phyloP scores from a whole-genome alignment of 2,329 filamentous ascomycete genomes.

The Colletotrichum destructivum region DNA sequence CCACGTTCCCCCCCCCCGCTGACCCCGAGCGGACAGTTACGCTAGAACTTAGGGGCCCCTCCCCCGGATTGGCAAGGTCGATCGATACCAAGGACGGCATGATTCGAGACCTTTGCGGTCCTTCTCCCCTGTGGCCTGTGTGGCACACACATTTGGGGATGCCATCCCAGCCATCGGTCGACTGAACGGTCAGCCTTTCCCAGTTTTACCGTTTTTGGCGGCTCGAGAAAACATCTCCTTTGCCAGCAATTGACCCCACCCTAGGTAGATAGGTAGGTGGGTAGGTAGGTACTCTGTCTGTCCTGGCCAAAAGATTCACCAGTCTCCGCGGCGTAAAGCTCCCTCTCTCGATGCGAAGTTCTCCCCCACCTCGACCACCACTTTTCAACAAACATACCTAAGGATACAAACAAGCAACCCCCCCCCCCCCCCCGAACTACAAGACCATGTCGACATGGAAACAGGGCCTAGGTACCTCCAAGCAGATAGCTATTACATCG shows the following conservation, averaged over 20 bases:
- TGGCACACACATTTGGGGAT: neutral
- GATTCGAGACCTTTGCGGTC: constrained; percentile 4
- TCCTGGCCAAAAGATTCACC: neutral
- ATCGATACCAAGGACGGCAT: constrained; percentile 18
- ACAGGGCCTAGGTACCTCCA: neutral
- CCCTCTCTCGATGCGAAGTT: neutral
- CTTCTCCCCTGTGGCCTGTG: constrained; percentile 2
- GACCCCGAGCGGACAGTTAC: neutral
- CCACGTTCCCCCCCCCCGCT: constrained; percentile 1
- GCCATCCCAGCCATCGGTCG: neutral
- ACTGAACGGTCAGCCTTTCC: neutral
- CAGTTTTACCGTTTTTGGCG: neutral
- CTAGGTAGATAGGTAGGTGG: too few species aligned
- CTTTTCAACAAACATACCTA: neutral
- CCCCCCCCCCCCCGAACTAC: neutral
- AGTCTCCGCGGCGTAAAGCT: neutral
- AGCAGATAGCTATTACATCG: neutral
- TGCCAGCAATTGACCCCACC: too few species aligned
- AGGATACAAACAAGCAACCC: neutral
- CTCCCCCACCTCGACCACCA: neutral
- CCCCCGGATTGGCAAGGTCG: constrained; percentile 29
- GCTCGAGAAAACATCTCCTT: neutral
- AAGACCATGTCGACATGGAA: neutral
- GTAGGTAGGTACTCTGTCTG: too few species aligned
- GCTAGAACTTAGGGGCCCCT: constrained; percentile 12